phyloP scores from a whole-genome alignment of 1,284 basidiomycete genomes.

The Naganishia sp. region DNA sequence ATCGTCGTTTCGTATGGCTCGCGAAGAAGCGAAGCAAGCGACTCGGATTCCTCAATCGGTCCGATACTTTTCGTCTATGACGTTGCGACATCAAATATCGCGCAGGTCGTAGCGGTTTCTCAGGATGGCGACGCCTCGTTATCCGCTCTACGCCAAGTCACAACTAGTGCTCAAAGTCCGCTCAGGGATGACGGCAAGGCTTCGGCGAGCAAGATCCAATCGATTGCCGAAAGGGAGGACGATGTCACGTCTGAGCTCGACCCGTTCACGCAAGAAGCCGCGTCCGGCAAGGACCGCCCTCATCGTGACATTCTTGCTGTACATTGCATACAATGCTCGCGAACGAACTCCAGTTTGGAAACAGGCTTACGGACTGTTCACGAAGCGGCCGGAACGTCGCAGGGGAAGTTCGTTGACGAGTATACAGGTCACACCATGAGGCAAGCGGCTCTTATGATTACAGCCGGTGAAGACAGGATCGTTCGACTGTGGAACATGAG shows the following conservation, averaged over 20 bases:
- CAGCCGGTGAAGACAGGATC: constrained; percentile 49
- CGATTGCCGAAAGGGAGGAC: no score
- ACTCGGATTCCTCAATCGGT: neutral
- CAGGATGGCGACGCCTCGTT: neutral
- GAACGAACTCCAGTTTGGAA: constrained; percentile 36
- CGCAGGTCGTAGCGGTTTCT: constrained; percentile 38
- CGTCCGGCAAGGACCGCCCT: neutral
- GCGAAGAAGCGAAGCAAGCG: neutral
- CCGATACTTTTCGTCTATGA: constrained; percentile 19
- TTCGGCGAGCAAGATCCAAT: no score
- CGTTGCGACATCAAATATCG: constrained; percentile 31
- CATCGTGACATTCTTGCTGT: constrained; percentile 36
- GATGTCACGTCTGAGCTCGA: neutral
- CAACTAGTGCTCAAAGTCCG: no score
- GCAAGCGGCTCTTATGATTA: constrained; percentile 45
- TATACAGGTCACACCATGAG: constrained; percentile 11
- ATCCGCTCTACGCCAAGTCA: constrained; percentile 34
- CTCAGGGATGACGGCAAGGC: no score
- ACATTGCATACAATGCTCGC: constrained; percentile 41
- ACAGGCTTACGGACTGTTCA: constrained; percentile 38
- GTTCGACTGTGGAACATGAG: constrained; percentile 51
- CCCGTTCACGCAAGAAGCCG: constrained; percentile 20
- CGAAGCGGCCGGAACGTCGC: constrained; percentile 24
- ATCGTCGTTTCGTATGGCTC: constrained; percentile 75
- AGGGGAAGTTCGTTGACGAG: constrained; percentile 24